Percentiles rank a stretch among this genome's conserved stretches.
Conservation (phyloP, 1,139 yeast species). For the Kodamaea sp. region DNA sequence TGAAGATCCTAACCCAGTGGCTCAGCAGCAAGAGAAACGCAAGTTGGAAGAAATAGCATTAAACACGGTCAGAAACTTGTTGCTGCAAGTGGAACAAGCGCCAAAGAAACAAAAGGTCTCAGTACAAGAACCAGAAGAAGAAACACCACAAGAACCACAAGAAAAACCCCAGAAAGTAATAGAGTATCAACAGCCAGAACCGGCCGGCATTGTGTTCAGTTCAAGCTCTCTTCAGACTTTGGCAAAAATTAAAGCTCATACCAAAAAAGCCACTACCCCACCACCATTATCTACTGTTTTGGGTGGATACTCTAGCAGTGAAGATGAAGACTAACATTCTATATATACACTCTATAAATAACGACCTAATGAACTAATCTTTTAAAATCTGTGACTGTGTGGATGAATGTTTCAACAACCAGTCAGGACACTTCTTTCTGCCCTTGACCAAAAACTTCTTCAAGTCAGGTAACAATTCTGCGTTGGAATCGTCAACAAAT, state of each 20-base stretch:
- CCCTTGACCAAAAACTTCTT: conserved; percentile 52
- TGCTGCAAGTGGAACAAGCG: conserved; percentile 15
- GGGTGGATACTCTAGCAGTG: conserved; percentile 18
- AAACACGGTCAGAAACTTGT: conserved; percentile 33
- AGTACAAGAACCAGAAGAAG: conserved; percentile 8
- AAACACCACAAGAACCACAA: background rate
- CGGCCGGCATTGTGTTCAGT: conserved; percentile 5
- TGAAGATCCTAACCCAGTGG: conserved; percentile 80
- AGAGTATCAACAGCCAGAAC: background rate
- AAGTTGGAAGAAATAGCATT: conserved; percentile 37
- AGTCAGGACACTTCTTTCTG: conserved; percentile 51
- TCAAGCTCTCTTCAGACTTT: conserved; percentile 3
- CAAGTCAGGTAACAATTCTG: conserved; percentile 52
- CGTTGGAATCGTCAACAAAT: conserved; percentile 62
- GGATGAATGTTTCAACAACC: conserved; percentile 41
- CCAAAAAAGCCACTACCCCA: conserved; percentile 1
- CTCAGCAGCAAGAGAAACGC: conserved; percentile 53
- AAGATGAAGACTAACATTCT: conserved; percentile 10
- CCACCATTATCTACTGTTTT: conserved; percentile 8
- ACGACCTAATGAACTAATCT: conserved; percentile 12
- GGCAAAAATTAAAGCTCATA: conserved; percentile 5
- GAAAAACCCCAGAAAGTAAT: background rate
- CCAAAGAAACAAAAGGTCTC: conserved; percentile 6
- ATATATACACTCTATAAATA: conserved; percentile 1
- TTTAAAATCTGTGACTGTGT: conserved; percentile 18